Base-by-base conservation (phyloP, 805 yeast genomes). In the Ogataea nonfermentans region DNA sequence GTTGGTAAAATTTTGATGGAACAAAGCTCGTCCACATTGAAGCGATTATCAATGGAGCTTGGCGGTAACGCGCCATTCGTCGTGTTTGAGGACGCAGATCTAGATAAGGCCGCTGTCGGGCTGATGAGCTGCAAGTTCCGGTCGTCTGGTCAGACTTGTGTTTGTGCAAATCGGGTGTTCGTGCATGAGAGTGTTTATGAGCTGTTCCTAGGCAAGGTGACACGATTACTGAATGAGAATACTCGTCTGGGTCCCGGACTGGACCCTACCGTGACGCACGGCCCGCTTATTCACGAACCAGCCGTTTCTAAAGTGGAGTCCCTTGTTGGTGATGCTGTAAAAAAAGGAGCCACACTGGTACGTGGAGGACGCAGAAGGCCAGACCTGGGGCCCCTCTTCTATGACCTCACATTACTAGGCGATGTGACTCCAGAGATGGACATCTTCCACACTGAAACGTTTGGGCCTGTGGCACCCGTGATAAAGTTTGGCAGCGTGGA, bases 41-140 rank as follows among this genome's bases (percentile, higher is more conserved):
- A 84, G 65, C 84, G 82, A 57, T 63, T 81, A 38, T 76, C 86
- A 2, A 65, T 84, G 59, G 91, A 84, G 61, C 69, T 84, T 25
- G 91, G 93, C 20, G 95, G 91, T 12, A 84, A 84, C 59, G 87
- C 90, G 3, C 90, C 95, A 2, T 76, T 83, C 48, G 73, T 84
- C 37, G 81, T 84, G 2, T 82, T 81, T 56, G 78, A 78, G 27
- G 90, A 83, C 55, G 87, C 85, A 4, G 76, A 81, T 46, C 49
- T 84, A 15, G 81, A 76, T 37, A 63, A 68, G 31, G 91, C 90
- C 1, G 77, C 81, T 4, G 71, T 69, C 10, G 84, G 78, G 14
- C 69, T 82, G 4, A 55, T 81, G 39, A 73, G 72, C 10, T 73
- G 80, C 44, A 84, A 84, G 59, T 84, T 83, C 63, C 70, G 91